Evolutionary conservation across 2,329 filamentous ascomycete genomes (phyloP).

Genomic region (Hirsutella thompsonii): DNA sequence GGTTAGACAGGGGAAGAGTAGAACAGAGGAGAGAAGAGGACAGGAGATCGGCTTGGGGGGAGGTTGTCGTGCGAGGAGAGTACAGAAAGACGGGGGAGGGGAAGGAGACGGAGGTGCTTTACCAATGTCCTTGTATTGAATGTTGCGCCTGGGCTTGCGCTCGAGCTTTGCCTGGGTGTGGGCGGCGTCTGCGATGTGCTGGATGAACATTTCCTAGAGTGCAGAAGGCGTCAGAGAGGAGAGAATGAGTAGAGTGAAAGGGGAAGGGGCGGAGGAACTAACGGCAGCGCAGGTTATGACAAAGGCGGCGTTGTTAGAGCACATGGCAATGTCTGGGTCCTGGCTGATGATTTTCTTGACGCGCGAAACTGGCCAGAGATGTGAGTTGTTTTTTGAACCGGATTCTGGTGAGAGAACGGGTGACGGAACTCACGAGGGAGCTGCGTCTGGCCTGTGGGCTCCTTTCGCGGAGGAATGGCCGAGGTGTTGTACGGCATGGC

Average conservation of each 20-base stretch:
- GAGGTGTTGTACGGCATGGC: constrained; percentile 84
- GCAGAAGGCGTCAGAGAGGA: constrained; percentile 1
- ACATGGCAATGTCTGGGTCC: constrained; percentile 74
- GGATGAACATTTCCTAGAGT: constrained; percentile 83
- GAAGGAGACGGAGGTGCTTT: constrained; percentile 12
- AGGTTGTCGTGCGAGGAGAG: too few relatives aligned
- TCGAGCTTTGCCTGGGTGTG: constrained; percentile 85
- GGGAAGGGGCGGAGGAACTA: constrained; percentile 5
- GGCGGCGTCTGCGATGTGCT: constrained; percentile 74
- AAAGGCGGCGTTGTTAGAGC: constrained; percentile 89
- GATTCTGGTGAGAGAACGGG: constrained; percentile 2
- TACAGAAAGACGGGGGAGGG: too few relatives aligned
- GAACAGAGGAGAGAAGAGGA: too few relatives aligned
- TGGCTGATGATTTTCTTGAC: constrained; percentile 91
- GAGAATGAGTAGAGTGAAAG: background rate
- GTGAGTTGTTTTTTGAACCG: background rate
- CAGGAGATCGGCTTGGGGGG: too few relatives aligned
- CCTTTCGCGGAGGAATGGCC: constrained; percentile 65
- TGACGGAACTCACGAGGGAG: constrained; percentile 58
- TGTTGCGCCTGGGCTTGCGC: constrained; percentile 80
- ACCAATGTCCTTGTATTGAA: constrained; percentile 94
- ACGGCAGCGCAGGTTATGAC: constrained; percentile 84
- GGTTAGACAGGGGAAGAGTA: constrained; percentile 1
- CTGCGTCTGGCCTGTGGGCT: constrained; percentile 73
- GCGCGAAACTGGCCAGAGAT: constrained; percentile 56